Evolutionary conservation across 2,329 filamentous ascomycete species (phyloP).

Genomic region (Scytalidium sp.): DNA sequence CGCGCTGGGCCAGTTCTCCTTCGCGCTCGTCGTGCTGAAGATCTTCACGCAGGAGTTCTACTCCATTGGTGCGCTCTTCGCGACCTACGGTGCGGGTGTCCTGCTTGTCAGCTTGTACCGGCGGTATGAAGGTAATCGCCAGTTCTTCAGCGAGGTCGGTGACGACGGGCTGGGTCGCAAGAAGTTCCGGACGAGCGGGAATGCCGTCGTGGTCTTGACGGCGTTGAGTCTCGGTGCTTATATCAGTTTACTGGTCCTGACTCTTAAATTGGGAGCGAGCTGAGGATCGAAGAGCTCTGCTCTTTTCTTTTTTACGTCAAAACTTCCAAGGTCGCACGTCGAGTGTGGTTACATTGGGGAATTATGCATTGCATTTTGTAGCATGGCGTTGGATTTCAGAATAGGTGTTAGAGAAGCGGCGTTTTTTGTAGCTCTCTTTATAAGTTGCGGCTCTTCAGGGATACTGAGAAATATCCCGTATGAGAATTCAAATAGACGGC

Average conservation of each 20-base stretch:
- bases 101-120: conserved; percentile 81
- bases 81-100: conserved; percentile 83
- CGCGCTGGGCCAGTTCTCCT: conserved; percentile 90
- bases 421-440: too few relatives aligned
- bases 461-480: too few relatives aligned
- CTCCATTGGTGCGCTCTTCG: conserved; percentile 92
- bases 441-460: too few relatives aligned
- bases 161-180: conserved; percentile 40
- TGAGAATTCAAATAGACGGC: too few relatives aligned
- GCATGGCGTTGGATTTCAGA: too few relatives aligned
- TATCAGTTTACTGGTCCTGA: conserved; percentile 52
- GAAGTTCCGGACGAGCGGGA: conserved; percentile 63
- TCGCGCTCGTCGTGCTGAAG: conserved; percentile 89
- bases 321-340: too few relatives aligned
- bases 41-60: conserved; percentile 98
- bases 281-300: too few relatives aligned
- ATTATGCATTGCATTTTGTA: too few relatives aligned
- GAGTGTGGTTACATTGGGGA: too few relatives aligned
- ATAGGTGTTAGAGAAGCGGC: too few relatives aligned
- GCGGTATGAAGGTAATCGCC: conserved; percentile 85
- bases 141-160: conserved; percentile 70
- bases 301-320: too few relatives aligned
- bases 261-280: conserved; percentile 29
- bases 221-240: conserved; percentile 56
- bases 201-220: conserved; percentile 58